Percentiles rank a stretch among this genome's conserved stretches.
Conservation (phyloP, 2,329 filamentous ascomycete species). For the Amylocarpus encephaloides region DNA sequence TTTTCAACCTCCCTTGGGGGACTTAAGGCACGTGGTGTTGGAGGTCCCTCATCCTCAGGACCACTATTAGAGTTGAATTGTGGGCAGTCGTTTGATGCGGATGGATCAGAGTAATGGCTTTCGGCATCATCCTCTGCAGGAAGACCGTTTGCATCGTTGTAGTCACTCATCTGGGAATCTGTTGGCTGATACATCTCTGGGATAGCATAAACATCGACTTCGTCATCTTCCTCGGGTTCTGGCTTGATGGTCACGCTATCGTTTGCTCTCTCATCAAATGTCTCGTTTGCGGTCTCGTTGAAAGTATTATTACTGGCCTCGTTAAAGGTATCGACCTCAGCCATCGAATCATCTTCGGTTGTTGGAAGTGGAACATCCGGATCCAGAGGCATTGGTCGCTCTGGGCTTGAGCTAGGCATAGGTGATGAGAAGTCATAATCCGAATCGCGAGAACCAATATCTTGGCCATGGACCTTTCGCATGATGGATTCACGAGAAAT, state of each 20-base stretch:
- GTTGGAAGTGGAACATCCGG: conserved; percentile 88
- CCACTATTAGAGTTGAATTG: conserved; percentile 20
- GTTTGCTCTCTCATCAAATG: conserved; percentile 42
- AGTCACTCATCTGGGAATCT: conserved; percentile 36
- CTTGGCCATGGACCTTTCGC: conserved; percentile 67
- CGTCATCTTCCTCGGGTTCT: conserved; percentile 50
- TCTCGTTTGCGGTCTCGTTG: too few relatives aligned
- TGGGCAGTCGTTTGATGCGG: conserved; percentile 19
- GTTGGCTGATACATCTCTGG: conserved; percentile 58
- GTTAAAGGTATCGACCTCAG: conserved; percentile 28
- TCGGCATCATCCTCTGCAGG: conserved; percentile 21
- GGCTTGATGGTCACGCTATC: conserved; percentile 61
- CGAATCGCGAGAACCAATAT: conserved; percentile 49
- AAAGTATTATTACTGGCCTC: too few relatives aligned
- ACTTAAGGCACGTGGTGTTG: conserved; percentile 44
- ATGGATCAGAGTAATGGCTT: conserved; percentile 47
- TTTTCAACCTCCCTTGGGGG: conserved; percentile 28
- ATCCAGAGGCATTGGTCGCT: conserved; percentile 60
- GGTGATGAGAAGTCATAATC: conserved; percentile 61
- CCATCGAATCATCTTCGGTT: conserved; percentile 60
- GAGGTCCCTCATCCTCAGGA: conserved; percentile 43
- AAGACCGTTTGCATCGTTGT: conserved; percentile 13
- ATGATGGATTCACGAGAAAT: conserved; percentile 94
- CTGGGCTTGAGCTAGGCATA: conserved; percentile 50
- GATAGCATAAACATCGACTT: conserved; percentile 60